A percentile compares a stretch with the other conserved stretches of the same genome.
These are phyloP conservation scores for Coemansia erecta DNA, from an alignment of 192 early-diverging fungal species.

Conservation along the genomic window DNA sequence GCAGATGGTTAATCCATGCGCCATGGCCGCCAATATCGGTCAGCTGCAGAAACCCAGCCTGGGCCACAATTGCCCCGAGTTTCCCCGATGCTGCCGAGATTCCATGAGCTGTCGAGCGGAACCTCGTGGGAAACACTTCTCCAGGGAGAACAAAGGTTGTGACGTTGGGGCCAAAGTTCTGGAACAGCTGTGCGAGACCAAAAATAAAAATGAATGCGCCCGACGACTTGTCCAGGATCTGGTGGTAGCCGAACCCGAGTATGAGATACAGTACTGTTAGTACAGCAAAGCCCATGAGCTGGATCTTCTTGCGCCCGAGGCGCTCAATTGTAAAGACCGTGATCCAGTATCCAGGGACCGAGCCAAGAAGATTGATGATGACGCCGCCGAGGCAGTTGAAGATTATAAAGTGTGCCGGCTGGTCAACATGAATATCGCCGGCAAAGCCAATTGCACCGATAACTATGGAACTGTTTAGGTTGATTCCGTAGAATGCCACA, in stretches of 20 bases:
- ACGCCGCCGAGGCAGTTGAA: conserved; percentile 82
- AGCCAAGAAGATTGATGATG: conserved; percentile 81
- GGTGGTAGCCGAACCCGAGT: conserved; percentile 66
- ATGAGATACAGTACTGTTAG: conserved; percentile 73
- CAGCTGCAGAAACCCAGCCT: conserved; percentile 65
- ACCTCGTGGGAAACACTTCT: conserved; percentile 76
- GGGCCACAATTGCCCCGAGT: conserved; percentile 69
- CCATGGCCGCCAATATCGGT: conserved; percentile 67
- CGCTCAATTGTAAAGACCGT: conserved; percentile 82
- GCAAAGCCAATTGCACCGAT: conserved; percentile 66
- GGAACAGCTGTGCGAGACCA: conserved; percentile 68
- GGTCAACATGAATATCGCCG: conserved; percentile 16
- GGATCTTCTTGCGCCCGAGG: conserved; percentile 85
- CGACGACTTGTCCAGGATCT: conserved; percentile 55
- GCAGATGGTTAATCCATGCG: conserved; percentile 56
- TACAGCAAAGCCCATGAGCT: conserved; percentile 79
- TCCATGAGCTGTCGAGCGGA: conserved; percentile 73
- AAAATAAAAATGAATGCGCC: conserved; percentile 66
- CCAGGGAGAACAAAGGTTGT: conserved; percentile 84
- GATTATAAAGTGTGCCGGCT: conserved; percentile 46
- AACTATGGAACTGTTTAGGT: conserved; percentile 73
- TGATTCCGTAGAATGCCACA: conserved; percentile 76
- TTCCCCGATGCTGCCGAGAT: conserved; percentile 79
- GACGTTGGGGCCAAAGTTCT: conserved; percentile 93
- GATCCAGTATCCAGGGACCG: conserved; percentile 94